Conservation (phyloP, 257 asterid species). For the Forsythia viridissima region DNA sequence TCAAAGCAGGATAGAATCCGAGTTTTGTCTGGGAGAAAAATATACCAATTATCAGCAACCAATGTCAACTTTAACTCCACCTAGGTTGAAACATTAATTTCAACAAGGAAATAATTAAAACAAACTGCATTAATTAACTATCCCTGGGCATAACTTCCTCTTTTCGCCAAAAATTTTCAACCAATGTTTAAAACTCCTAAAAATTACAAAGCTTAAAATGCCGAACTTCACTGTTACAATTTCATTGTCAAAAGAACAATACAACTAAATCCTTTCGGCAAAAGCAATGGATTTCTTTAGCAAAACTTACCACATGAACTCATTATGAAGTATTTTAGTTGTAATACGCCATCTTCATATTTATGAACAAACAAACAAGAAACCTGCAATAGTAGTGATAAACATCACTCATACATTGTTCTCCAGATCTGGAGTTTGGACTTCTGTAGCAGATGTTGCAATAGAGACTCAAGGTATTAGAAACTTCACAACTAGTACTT, state of each 20-base stretch:
- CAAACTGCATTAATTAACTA: not conserved
- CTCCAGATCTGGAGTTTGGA: not conserved
- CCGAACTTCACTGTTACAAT: not conserved
- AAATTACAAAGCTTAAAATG: not conserved
- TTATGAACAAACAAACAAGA: not conserved
- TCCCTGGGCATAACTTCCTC: not conserved
- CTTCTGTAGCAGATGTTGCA: not conserved
- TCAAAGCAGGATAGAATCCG: not conserved
- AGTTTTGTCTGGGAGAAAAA: not conserved
- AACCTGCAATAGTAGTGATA: not conserved
- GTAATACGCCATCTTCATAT: not conserved
- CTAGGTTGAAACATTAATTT: not conserved
- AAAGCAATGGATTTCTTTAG: not conserved
- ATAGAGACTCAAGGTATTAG: not conserved
- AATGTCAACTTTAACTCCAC: not conserved
- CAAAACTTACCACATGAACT: not conserved
- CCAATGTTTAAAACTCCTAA: not conserved
- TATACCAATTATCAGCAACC: constrained; percentile 9
- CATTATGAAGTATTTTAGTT: not conserved
- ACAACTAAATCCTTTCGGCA: not conserved
- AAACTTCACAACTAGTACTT: not conserved
- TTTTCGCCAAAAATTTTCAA: not conserved
- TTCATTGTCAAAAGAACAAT: not conserved
- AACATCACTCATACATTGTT: not conserved
- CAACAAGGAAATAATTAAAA: not conserved